Evolutionary conservation across 345 rosid species (phyloP).

Genomic region (Odontarrhena argentea): DNA sequence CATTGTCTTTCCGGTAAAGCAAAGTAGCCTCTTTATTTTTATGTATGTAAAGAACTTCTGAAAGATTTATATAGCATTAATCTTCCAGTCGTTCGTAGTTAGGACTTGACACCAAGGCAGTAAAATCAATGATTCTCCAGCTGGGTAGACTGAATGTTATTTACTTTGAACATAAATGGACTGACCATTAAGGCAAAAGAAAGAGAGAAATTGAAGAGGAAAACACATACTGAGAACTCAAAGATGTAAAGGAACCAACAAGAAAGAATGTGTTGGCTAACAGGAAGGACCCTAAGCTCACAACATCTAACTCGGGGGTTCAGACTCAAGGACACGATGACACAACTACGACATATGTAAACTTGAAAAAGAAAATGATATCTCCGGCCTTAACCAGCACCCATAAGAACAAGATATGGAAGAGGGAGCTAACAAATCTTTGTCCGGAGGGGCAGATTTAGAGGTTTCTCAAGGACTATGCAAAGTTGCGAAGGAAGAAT

Average conservation of each 20-base stretch:
- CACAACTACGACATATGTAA: conserved; percentile 44
- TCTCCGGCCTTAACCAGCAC: conserved; percentile 44
- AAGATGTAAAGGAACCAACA: conserved; percentile 42
- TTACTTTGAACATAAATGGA: conserved; percentile 49
- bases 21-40: conserved; percentile 65
- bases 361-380: conserved; percentile 38
- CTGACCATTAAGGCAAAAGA: conserved; percentile 43
- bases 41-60: conserved; percentile 45
- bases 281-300: conserved; percentile 47
- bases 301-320: conserved; percentile 48
- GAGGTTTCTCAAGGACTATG: conserved; percentile 50
- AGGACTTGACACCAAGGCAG: conserved; percentile 32
- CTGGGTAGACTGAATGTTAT: conserved; percentile 61
- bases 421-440: conserved; percentile 39
- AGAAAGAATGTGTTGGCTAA: conserved; percentile 45
- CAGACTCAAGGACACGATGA: conserved; percentile 40
- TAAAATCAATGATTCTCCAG: conserved; percentile 40
- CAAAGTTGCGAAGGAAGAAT: conserved; percentile 45
- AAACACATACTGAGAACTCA: conserved; percentile 53
- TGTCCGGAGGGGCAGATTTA: conserved; percentile 39
- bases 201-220: conserved; percentile 38
- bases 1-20: conserved; percentile 56
- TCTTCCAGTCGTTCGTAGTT: conserved; percentile 41
- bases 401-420: conserved; percentile 53
- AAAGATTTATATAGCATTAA: conserved; percentile 52